Conservation (phyloP, 208 protist species). For the Trypanosoma vivax region DNA sequence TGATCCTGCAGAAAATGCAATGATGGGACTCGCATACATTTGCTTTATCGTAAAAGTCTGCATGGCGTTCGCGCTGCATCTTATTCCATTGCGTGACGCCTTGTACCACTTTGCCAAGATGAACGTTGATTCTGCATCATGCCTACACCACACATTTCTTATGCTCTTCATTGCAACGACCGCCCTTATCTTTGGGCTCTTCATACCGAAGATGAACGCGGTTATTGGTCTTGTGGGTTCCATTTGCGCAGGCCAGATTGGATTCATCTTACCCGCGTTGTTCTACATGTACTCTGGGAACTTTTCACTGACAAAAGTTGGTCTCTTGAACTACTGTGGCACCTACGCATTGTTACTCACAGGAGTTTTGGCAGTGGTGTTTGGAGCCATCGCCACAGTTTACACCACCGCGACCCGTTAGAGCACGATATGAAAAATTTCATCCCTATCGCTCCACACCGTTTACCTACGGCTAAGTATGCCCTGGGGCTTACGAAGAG, state of each 20-base stretch:
- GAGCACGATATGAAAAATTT: no score
- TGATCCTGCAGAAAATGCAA: constrained; percentile 34
- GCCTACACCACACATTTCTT: constrained; percentile 47
- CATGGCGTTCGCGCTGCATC: constrained; percentile 65
- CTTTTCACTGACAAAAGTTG: constrained; percentile 31
- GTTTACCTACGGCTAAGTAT: no score
- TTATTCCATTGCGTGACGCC: constrained; percentile 57
- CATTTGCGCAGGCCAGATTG: constrained; percentile 52
- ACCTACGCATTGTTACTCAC: constrained; percentile 30
- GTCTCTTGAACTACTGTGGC: constrained; percentile 30
- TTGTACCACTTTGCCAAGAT: constrained; percentile 48
- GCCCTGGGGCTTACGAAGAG: no score
- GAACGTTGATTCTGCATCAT: constrained; percentile 44
- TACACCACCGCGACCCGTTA: constrained; percentile 27
- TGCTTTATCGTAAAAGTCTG: constrained; percentile 62
- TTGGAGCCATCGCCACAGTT: constrained; percentile 57
- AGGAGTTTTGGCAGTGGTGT: constrained; percentile 42
- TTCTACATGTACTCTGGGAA: constrained; percentile 68
- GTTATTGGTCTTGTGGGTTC: constrained; percentile 70
- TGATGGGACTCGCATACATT: constrained; percentile 63
- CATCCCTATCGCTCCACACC: no score
- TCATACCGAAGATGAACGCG: constrained; percentile 67
- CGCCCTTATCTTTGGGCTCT: constrained; percentile 48
- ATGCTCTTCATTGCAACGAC: constrained; percentile 28
- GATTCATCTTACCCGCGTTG: constrained; percentile 64